These are phyloP conservation scores for Vanilla planifolia DNA, from an alignment of 106 monocot genomes.

Conservation along the genomic window DNA sequence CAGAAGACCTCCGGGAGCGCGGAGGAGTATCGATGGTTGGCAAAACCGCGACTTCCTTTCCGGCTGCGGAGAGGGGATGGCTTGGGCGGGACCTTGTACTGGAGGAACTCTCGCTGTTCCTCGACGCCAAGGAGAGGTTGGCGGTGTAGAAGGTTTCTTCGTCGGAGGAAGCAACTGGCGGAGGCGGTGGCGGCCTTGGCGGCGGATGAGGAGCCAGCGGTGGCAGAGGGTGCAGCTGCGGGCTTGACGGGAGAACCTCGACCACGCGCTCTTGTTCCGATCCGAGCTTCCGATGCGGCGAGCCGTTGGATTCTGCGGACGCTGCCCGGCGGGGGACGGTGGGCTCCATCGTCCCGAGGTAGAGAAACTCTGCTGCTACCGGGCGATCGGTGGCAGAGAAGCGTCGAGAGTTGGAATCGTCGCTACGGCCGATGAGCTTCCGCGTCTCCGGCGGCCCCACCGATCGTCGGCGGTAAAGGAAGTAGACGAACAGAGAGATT, in stretches of 20 bases:
- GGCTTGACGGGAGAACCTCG: slow-evolving; percentile 19
- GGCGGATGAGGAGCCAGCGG: slow-evolving; percentile 9
- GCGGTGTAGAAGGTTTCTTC: slow-evolving; percentile 26
- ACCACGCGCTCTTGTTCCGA: slow-evolving; percentile 5
- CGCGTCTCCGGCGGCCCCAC: slow-evolving; percentile 8
- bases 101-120: slow-evolving; percentile 18
- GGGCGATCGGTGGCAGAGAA: not conserved
- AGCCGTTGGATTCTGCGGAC: slow-evolving; percentile 13
- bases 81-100: slow-evolving; percentile 21
- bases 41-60: slow-evolving; percentile 6
- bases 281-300: slow-evolving; percentile 26
- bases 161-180: slow-evolving; percentile 3
- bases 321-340: not conserved
- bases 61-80: not conserved
- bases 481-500: slow-evolving; percentile 4
- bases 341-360: slow-evolving; percentile 29
- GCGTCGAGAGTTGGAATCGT: not conserved
- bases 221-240: slow-evolving; percentile 35
- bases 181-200: not conserved
- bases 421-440: slow-evolving; percentile 2
- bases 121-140: slow-evolving; percentile 14
- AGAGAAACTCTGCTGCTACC: slow-evolving; percentile 13
- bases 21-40: not conserved
- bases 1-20: slow-evolving; percentile 26
- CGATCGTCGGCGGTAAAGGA: slow-evolving; percentile 8